Percentiles rank a stretch among this genome's conserved stretches.
Evolutionary conservation across 1,284 basidiomycete species (phyloP).

Genomic region (Ceratorhiza oryzae-sativae): DNA sequence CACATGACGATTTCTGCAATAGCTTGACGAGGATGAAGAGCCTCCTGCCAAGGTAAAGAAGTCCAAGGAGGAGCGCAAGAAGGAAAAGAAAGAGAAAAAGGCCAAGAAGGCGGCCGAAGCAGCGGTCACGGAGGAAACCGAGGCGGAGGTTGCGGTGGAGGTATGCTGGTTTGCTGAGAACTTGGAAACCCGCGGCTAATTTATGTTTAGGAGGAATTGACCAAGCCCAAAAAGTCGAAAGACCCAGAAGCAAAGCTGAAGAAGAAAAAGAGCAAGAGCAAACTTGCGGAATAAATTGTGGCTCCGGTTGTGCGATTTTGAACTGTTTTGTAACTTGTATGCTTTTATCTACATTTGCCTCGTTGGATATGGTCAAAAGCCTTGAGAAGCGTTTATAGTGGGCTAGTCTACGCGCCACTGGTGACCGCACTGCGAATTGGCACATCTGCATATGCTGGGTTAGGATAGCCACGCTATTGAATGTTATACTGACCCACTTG

Average conservation of each 20-base stretch:
- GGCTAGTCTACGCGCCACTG: conserved; percentile 48
- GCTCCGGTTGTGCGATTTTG: conserved; percentile 17
- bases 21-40: conserved; percentile 46
- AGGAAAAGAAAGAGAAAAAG: conserved; percentile 79
- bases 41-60: conserved; percentile 66
- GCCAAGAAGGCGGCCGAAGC: conserved; percentile 58
- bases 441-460: conserved; percentile 43
- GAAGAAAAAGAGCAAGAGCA: conserved; percentile 40
- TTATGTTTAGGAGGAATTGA: conserved; percentile 24
- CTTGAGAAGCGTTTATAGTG: not conserved
- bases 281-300: conserved; percentile 15
- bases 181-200: too few species aligned
- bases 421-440: conserved; percentile 46
- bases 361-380: not conserved
- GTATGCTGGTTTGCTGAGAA: conserved; percentile 8
- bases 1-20: not conserved
- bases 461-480: not conserved
- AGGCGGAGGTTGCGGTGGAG: conserved; percentile 44
- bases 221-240: conserved; percentile 27
- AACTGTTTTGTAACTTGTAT: conserved; percentile 33
- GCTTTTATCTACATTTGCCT: conserved; percentile 23
- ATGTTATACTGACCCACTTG: conserved; percentile 12
- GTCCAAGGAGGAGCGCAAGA: conserved; percentile 62
- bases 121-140: conserved; percentile 46
- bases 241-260: conserved; percentile 30